These are phyloP conservation scores for Colletotrichum lindemuthianum DNA, from an alignment of 2,329 filamentous ascomycete genomes.

Conservation along the genomic window DNA sequence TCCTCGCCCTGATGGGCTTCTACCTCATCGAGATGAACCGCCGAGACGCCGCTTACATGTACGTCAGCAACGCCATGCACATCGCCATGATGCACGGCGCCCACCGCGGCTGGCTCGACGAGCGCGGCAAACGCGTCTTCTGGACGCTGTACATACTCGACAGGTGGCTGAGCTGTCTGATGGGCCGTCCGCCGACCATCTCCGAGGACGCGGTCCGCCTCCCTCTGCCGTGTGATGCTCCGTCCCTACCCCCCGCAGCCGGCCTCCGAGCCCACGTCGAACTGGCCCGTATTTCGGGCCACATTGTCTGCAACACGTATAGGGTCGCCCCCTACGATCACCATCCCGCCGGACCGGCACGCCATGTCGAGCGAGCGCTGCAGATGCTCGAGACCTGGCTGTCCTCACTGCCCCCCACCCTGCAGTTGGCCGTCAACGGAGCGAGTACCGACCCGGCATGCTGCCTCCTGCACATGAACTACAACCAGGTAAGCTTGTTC, in stretches of 20 bases:
- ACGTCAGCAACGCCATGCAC: slow-evolving; percentile 57
- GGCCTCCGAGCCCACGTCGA: slow-evolving; percentile 58
- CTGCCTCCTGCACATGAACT: slow-evolving; percentile 59
- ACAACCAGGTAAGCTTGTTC: slow-evolving; percentile 46
- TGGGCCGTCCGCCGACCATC: slow-evolving; percentile 59
- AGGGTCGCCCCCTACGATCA: slow-evolving; percentile 48
- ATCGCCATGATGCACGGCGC: slow-evolving; percentile 60
- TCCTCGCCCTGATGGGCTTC: slow-evolving; percentile 58
- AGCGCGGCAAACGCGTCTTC: slow-evolving; percentile 57
- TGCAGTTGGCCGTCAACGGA: slow-evolving; percentile 49
- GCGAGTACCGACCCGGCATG: slow-evolving; percentile 53
- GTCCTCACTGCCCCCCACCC: slow-evolving; percentile 46
- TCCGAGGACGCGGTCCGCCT: slow-evolving; percentile 59
- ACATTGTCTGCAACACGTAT: slow-evolving; percentile 60
- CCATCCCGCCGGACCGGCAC: slow-evolving; percentile 40
- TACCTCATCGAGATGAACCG: slow-evolving; percentile 61
- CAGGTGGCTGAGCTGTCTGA: slow-evolving; percentile 58
- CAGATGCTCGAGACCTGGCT: slow-evolving; percentile 55
- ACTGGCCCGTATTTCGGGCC: slow-evolving; percentile 57
- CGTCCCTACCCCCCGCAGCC: slow-evolving; percentile 54
- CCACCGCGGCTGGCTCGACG: slow-evolving; percentile 55
- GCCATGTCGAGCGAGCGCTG: slow-evolving; percentile 52
- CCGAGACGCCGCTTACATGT: slow-evolving; percentile 59
- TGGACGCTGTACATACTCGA: slow-evolving; percentile 65
- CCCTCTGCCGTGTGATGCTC: slow-evolving; percentile 49